These are phyloP conservation scores for Eucalyptus tenuipes DNA, from an alignment of 345 rosid species.

Conservation along the genomic window DNA sequence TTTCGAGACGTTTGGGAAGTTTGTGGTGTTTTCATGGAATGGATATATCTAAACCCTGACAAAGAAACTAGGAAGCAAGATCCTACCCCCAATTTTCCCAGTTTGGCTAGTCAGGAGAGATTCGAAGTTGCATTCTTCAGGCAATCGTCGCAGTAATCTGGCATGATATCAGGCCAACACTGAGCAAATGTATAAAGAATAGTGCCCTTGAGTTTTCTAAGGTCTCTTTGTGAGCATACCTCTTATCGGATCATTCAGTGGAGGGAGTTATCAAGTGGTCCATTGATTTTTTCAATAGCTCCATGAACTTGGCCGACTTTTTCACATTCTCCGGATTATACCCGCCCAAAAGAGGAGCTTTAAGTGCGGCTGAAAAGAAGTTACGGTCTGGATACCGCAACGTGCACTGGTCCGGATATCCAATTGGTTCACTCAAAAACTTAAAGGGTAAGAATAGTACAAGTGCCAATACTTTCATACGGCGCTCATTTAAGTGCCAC, in stretches of 20 bases:
- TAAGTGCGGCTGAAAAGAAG: conserved; percentile 1
- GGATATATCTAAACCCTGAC: conserved; percentile 9
- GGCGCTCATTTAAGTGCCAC: too few species aligned
- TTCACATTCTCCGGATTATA: conserved; percentile 1
- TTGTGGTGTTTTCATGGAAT: not conserved
- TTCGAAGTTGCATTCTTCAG: not conserved
- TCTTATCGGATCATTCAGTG: not conserved
- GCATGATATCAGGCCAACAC: conserved; percentile 3
- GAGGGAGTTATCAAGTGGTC: not conserved
- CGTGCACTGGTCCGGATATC: conserved; percentile 16
- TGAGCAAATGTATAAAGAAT: conserved; percentile 5
- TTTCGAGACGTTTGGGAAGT: too few species aligned
- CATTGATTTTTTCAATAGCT: not conserved
- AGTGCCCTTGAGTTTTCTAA: too few species aligned
- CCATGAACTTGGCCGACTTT: not conserved
- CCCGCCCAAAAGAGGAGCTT: not conserved
- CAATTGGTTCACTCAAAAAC: too few species aligned
- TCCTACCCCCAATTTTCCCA: not conserved
- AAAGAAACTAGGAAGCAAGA: conserved; percentile 13
- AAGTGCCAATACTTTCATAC: too few species aligned
- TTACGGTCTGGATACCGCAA: conserved; percentile 15
- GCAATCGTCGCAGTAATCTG: not conserved
- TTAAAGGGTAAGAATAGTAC: too few species aligned
- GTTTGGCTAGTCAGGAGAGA: not conserved
- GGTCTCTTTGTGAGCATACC: not conserved